A percentile compares a stretch with the other conserved stretches of the same genome.
These are phyloP conservation scores for Excoecaria cochinchinensis DNA, from an alignment of 345 rosid species.

Conservation along the genomic window DNA sequence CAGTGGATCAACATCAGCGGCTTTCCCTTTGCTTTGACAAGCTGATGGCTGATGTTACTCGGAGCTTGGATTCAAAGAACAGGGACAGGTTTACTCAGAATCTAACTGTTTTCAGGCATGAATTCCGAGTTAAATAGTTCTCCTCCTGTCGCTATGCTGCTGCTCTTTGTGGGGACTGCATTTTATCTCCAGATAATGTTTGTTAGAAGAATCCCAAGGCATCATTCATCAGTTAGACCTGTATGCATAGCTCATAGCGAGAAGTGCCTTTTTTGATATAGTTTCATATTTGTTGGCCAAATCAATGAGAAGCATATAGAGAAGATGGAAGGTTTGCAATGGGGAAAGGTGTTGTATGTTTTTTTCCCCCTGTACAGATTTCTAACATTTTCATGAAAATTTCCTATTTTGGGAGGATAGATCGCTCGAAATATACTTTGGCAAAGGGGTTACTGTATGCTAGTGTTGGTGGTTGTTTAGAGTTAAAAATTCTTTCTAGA, in stretches of 20 bases:
- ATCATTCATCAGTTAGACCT: neutral
- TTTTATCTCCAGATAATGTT: slow-evolving; percentile 18
- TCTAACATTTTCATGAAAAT: neutral
- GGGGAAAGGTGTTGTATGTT: slow-evolving; percentile 18
- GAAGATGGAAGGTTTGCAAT: slow-evolving; percentile 9
- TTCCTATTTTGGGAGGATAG: neutral
- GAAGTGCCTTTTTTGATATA: slow-evolving; percentile 18
- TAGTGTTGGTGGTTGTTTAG: slow-evolving; percentile 25
- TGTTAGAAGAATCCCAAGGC: slow-evolving; percentile 10
- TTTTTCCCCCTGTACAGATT: slow-evolving; percentile 22
- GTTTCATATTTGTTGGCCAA: slow-evolving; percentile 14
- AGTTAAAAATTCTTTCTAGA: slow-evolving; percentile 36
- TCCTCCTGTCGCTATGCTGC: neutral
- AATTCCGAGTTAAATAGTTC: slow-evolving; percentile 77
- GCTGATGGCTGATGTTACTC: slow-evolving; percentile 85
- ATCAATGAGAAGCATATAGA: slow-evolving; percentile 9
- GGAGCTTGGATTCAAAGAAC: slow-evolving; percentile 89
- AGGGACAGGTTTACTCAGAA: slow-evolving; percentile 96
- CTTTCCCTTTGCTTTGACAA: slow-evolving; percentile 80
- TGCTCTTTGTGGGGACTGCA: slow-evolving; percentile 14
- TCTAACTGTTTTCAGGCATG: slow-evolving; percentile 78
- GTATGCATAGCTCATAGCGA: slow-evolving; percentile 7
- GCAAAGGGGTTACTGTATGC: slow-evolving; percentile 12
- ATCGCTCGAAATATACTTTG: slow-evolving; percentile 4
- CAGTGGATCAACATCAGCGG: slow-evolving; percentile 83